phyloP scores from a whole-genome alignment of 257 asterid genomes.

The Forsythia viridissima region DNA sequence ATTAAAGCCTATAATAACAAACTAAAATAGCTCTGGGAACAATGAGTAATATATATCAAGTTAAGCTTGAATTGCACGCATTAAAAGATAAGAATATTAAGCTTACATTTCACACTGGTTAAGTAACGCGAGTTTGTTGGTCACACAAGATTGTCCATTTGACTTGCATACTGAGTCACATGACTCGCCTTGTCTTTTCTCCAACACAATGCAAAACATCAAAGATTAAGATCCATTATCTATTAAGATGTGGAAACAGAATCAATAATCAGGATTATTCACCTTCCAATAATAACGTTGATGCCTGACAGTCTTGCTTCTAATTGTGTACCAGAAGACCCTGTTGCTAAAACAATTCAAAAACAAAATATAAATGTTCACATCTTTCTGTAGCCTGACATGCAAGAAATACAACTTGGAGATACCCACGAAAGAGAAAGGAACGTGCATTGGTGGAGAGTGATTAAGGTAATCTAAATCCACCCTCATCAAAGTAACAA shows the following conservation, averaged over 20 bases:
- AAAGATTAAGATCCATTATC: conserved; percentile 26
- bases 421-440: conserved; percentile 2
- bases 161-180: conserved; percentile 82
- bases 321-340: conserved; percentile 41
- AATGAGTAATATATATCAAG: background rate
- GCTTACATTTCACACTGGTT: conserved; percentile 84
- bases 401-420: conserved; percentile 15
- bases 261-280: conserved; percentile 9
- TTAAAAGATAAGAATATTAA: conserved; percentile 12
- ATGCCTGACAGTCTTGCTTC: conserved; percentile 75
- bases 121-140: conserved; percentile 76
- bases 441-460: background rate
- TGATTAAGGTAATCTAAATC: background rate
- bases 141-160: conserved; percentile 82
- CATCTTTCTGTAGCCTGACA: conserved; percentile 19
- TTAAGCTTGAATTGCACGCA: conserved; percentile 3
- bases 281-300: conserved; percentile 76
- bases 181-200: conserved; percentile 78
- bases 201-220: conserved; percentile 26
- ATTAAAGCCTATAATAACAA: background rate
- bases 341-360: conserved; percentile 39
- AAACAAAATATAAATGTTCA: background rate
- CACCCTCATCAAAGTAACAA: background rate
- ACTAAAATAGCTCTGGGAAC: background rate
- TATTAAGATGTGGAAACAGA: conserved; percentile 7